Percentiles rank a stretch among this genome's conserved stretches.
Conservation (phyloP, 306 rosid species). For the Gynostemma pentaphyllum region DNA sequence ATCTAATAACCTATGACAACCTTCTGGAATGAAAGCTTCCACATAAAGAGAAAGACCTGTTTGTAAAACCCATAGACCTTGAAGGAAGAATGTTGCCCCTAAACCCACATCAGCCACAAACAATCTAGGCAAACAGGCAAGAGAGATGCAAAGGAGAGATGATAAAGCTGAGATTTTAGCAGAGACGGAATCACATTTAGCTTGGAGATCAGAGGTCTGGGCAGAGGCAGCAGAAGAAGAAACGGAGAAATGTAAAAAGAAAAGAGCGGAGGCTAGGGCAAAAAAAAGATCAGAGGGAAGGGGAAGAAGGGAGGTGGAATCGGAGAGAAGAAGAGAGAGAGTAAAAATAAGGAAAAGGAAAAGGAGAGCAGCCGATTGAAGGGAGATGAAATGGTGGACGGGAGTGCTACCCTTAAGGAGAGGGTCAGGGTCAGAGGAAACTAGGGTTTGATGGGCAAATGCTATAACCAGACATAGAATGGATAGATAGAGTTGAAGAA, state of each 20-base stretch:
- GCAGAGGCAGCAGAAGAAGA: constrained; percentile 39
- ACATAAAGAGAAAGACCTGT: constrained; percentile 76
- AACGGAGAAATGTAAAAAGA: constrained; percentile 48
- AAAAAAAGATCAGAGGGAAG: constrained; percentile 55
- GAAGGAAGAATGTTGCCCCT: constrained; percentile 48
- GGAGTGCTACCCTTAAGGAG: constrained; percentile 72
- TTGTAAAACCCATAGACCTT: constrained; percentile 73
- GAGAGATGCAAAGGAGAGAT: constrained; percentile 33
- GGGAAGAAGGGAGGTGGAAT: constrained; percentile 35
- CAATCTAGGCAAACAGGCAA: constrained; percentile 52
- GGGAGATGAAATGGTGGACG: constrained; percentile 66
- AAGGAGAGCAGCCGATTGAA: constrained; percentile 55
- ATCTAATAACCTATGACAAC: constrained; percentile 76
- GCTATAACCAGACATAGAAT: constrained; percentile 37
- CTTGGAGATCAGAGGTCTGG: constrained; percentile 63
- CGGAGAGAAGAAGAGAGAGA: constrained; percentile 49
- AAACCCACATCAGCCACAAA: constrained; percentile 59
- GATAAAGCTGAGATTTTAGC: constrained; percentile 36
- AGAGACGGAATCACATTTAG: constrained; percentile 61
- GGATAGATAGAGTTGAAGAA: constrained; percentile 42
- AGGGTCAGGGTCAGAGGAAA: constrained; percentile 54
- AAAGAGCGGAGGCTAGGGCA: constrained; percentile 48
- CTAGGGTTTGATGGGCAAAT: constrained; percentile 36
- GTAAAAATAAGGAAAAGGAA: constrained; percentile 59
- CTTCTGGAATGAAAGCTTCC: constrained; percentile 82